Evolutionary conservation across 2,329 filamentous ascomycete genomes (phyloP), one percentile per base, ranked within the genome.

Genomic region (Thermothelomyces thermophilus): DNA sequence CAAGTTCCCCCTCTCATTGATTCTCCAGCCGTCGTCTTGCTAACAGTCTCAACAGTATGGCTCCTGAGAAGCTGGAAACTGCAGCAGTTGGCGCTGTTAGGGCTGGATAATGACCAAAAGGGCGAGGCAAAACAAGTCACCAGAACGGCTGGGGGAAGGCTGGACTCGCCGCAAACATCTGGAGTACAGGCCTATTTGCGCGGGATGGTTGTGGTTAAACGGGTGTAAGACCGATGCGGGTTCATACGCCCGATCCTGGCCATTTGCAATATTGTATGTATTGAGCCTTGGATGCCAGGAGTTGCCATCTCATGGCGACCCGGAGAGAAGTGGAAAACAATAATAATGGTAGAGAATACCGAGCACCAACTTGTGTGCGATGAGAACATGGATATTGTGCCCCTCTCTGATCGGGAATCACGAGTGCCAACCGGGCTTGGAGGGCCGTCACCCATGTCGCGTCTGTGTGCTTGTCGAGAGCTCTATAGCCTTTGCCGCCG

Each of bases 401-500:
- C n/a, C n/a, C n/a, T n/a, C n/a, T n/a, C n/a, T n/a, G n/a, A n/a
- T n/a, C n/a, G n/a, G n/a, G n/a, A n/a, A n/a, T n/a, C n/a, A n/a
- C n/a, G n/a, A n/a, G n/a, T n/a, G n/a, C n/a, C n/a, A n/a, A n/a
- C n/a, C n/a, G n/a, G n/a, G n/a, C n/a, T 20, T 31, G 11, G 33
- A 39, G 9, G 14, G 9, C 9, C 24, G 17, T 26, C 26, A 20
- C 13, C 16, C 36, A 7, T 8, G 16, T 14, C 26, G 34, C 30
- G 20, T 22, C 26, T 28, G 8, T 24, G 2, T 19, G 9, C 7
- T 16, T 11, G 6, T 41, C 16, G 58, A 53, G 53, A 86, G 64
- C 61, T 79, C 75, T 31, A 86, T 79, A 2, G 79, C 83, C 64
- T 85, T 83, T 48, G 71, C 72, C 1, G 82, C 83, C 0, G 86